Base-by-base conservation (phyloP, 2,329 filamentous ascomycete species). In the Penicillium sp. region DNA sequence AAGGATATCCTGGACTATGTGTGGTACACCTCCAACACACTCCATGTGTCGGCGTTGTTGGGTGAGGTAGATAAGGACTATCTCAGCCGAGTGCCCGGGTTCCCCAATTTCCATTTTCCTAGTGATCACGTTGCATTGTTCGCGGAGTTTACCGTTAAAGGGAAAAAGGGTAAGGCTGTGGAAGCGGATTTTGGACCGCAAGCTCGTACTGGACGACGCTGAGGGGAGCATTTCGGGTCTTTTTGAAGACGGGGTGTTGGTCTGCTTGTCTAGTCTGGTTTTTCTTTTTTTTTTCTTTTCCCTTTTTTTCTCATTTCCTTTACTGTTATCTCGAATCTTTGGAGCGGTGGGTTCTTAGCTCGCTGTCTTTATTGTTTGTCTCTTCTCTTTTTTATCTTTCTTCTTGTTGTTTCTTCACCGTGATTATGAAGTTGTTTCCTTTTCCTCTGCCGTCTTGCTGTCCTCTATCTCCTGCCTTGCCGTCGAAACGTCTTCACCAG, bases 1-100 rank as follows among this genome's bases (percentile, higher is more conserved):
- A 82, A 83, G 44, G 91, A 90, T 54, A 88, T 95, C 49, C 87
- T 98, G 59, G 93, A 98, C 69, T 96, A 97, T 71, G 89, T 98
- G 63, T 97, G 91, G 90, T 98, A 95, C 72, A 91, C 90, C 49
- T 92, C 89, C 50, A 95, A 93, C 70, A 84, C 87, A 20, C 77
- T 96, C 39, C 88, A 93, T 66, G 87, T 95, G 23, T 85, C 89
- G 15, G 87, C 87, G 46, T 72, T 96, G 46, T 83, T 96, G 3
- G 91, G 91, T 27, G 87, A 92, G 38, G 88, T 95, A 2, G 91
- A 96, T 67, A 81, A 84, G 56, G 82, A 88, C 25, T 93, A 95
- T 67, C 82, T 95, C 50, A 86, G 88, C 69, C 82, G 86, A 45
- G 89, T 96, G 24, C 90, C 91, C 3, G 90, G 90, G 0, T 95